Conservation (phyloP, 768 basidiomycete species). For the Daedalea quercina region DNA sequence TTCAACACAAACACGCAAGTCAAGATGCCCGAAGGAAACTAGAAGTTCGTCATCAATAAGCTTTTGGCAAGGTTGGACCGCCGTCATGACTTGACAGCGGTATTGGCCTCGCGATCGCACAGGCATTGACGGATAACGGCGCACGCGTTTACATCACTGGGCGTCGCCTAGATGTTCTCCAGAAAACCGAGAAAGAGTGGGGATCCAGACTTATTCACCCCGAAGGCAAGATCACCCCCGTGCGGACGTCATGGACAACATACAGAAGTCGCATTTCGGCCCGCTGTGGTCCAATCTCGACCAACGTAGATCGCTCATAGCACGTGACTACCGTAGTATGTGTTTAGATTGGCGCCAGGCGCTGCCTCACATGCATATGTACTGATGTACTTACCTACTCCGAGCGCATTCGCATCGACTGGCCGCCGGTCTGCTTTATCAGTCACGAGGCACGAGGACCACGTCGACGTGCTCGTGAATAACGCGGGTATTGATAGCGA, state of each 20-base stretch:
- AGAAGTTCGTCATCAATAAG: constrained; percentile 10
- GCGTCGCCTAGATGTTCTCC: constrained; percentile 27
- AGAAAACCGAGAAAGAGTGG: constrained; percentile 21
- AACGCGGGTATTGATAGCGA: constrained; percentile 27
- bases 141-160: constrained; percentile 35
- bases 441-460: constrained; percentile 21
- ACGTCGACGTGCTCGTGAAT: constrained; percentile 28
- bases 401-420: too few relatives aligned
- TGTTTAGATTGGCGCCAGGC: too few relatives aligned
- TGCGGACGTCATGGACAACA: constrained; percentile 22
- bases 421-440: too few relatives aligned
- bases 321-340: too few relatives aligned
- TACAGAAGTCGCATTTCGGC: too few relatives aligned
- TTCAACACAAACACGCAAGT: not conserved
- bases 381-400: too few relatives aligned
- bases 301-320: too few relatives aligned
- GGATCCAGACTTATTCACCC: constrained; percentile 21
- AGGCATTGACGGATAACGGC: constrained; percentile 34
- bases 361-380: too few relatives aligned
- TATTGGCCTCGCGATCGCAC: constrained; percentile 36
- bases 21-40: constrained; percentile 13
- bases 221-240: constrained; percentile 23
- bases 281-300: too few relatives aligned
- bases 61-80: constrained; percentile 25
- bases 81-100: constrained; percentile 26